Conservation (phyloP, 2,329 filamentous ascomycete genomes). For the Penicillium sp. region DNA sequence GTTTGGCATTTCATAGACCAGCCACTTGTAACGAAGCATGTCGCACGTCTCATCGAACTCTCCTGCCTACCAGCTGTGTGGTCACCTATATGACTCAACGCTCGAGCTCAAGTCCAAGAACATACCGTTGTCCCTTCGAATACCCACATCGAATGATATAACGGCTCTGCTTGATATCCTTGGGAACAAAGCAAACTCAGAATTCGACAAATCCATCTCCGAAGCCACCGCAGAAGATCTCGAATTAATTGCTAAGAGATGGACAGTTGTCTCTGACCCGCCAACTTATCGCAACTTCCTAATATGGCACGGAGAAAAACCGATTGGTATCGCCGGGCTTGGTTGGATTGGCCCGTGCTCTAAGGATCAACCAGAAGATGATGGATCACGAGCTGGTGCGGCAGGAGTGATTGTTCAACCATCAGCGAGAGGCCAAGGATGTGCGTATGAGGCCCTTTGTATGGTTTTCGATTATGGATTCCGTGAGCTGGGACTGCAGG, state of each 20-base stretch:
- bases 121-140: neutral
- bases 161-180: neutral
- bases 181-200: conserved; percentile 3
- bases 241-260: neutral
- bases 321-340: conserved; percentile 2
- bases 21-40: neutral
- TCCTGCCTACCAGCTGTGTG: neutral
- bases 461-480: conserved; percentile 5
- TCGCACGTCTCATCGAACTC: neutral
- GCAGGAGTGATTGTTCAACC: conserved; percentile 1
- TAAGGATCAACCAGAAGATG: neutral
- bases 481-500: neutral
- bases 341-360: conserved; percentile 3
- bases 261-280: conserved; percentile 2
- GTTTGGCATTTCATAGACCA: neutral
- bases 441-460: neutral
- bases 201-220: conserved; percentile 6
- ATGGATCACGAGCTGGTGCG: neutral
- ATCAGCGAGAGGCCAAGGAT: neutral
- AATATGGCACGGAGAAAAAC: neutral
- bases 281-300: neutral
- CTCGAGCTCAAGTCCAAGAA: neutral
- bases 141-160: neutral
- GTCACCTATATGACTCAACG: neutral
- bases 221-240: neutral